Evolutionary conservation across 176 grass and related monocot species (phyloP).

Genomic region (Saccharum officinarum): DNA sequence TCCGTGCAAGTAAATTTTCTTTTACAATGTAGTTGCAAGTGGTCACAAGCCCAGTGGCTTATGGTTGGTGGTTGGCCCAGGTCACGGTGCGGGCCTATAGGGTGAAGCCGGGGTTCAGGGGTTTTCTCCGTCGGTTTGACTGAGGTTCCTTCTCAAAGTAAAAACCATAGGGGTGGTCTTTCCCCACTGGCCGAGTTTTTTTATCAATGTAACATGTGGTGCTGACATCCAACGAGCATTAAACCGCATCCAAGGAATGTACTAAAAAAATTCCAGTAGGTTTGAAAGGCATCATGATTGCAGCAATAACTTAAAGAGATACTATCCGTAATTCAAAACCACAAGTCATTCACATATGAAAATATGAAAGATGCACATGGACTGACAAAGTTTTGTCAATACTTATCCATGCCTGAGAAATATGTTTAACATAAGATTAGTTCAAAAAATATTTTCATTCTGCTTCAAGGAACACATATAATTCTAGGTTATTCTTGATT

Average conservation of each 20-base stretch:
- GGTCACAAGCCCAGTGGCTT: slow-evolving; percentile 9
- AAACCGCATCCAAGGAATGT: not conserved
- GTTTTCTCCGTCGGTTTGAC: too few species aligned
- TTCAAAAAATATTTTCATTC: not conserved
- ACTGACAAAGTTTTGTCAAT: not conserved
- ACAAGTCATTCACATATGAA: not conserved
- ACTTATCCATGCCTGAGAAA: not conserved
- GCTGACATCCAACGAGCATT: not conserved
- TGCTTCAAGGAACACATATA: not conserved
- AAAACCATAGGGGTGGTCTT: not conserved
- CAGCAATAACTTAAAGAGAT: not conserved
- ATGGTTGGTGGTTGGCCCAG: too few species aligned
- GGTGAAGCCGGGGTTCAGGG: too few species aligned
- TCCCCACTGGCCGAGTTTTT: not conserved
- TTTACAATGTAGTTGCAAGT: slow-evolving; percentile 3
- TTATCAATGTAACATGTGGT: not conserved
- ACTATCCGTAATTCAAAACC: not conserved
- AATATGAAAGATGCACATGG: not conserved
- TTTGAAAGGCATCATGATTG: not conserved
- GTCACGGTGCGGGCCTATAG: too few species aligned
- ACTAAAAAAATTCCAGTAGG: not conserved
- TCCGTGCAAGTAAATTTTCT: too few species aligned
- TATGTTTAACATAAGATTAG: not conserved
- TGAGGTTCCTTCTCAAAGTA: not conserved
- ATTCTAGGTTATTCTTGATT: not conserved